Evolutionary conservation across 257 asterid species (phyloP).

Genomic region (Scutellaria baicalensis): DNA sequence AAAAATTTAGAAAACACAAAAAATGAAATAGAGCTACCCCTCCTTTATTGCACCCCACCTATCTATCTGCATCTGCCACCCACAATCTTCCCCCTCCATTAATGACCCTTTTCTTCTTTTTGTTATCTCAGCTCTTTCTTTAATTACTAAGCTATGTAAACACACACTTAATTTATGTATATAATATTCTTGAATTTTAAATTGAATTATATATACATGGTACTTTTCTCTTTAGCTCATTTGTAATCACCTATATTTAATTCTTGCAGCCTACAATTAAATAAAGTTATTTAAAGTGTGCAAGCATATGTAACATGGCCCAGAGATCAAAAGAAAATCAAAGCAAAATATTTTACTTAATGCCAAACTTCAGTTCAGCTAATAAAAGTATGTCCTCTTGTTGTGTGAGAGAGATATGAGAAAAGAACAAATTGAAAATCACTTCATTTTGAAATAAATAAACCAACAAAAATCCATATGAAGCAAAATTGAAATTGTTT

Average conservation of each 20-base stretch:
- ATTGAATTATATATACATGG: too few relatives aligned
- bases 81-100: constrained; percentile 23
- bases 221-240: neutral
- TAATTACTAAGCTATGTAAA: neutral
- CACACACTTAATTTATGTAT: too few relatives aligned
- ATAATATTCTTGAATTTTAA: neutral
- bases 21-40: constrained; percentile 22
- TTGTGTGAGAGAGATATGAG: neutral
- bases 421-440: too few relatives aligned
- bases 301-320: constrained; percentile 11
- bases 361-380: constrained; percentile 6
- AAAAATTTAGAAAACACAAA: constrained; percentile 7
- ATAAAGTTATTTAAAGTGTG: neutral
- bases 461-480: neutral
- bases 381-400: constrained; percentile 8
- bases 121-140: neutral
- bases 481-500: neutral
- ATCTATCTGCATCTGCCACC: constrained; percentile 20
- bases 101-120: constrained; percentile 5
- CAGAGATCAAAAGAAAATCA: constrained; percentile 24
- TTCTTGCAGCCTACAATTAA: constrained; percentile 9
- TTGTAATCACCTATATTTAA: constrained; percentile 18
- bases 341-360: constrained; percentile 20
- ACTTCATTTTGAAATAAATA: neutral
- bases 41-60: constrained; percentile 27